Percentiles rank a stretch among this genome's conserved stretches.
Evolutionary conservation across 164 flowering plant species (phyloP).

Genomic region (Magnolia sinica): DNA sequence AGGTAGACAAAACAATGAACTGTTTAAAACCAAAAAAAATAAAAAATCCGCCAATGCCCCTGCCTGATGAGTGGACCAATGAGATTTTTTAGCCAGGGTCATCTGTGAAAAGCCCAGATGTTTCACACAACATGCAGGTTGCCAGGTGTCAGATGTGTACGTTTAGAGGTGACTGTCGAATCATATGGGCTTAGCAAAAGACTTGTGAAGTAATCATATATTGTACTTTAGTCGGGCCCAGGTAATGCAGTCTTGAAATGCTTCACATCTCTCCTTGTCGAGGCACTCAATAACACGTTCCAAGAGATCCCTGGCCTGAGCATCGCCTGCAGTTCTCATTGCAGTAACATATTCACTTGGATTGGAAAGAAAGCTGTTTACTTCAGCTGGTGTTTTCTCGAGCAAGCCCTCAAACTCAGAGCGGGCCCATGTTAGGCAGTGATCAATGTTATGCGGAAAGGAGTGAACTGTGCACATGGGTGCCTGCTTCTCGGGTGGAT

Average conservation of each 20-base stretch:
- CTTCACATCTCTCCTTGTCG: conserved; percentile 65
- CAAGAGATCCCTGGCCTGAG: conserved; percentile 77
- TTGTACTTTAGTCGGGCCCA: conserved; percentile 83
- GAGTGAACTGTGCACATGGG: conserved; percentile 96
- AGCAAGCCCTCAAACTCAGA: conserved; percentile 92
- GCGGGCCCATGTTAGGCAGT: conserved; percentile 92
- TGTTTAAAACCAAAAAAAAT: too few species aligned
- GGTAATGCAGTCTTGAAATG: conserved; percentile 72
- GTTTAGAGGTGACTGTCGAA: too few species aligned
- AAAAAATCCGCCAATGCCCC: too few species aligned
- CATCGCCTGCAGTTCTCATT: conserved; percentile 77
- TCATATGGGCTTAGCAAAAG: too few species aligned
- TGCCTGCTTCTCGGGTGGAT: conserved; percentile 92
- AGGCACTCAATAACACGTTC: conserved; percentile 82
- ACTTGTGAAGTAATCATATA: not conserved
- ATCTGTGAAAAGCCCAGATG: not conserved
- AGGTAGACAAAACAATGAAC: not conserved
- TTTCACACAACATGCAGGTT: too few species aligned
- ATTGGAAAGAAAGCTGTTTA: conserved; percentile 62
- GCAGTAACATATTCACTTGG: conserved; percentile 60
- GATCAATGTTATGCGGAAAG: conserved; percentile 90
- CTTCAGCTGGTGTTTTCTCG: conserved; percentile 92
- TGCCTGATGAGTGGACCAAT: not conserved
- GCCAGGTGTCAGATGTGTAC: too few species aligned
- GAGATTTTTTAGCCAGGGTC: not conserved